Base-by-base conservation (phyloP, 805 yeast genomes). In the Diddensiella santjacobensis region DNA sequence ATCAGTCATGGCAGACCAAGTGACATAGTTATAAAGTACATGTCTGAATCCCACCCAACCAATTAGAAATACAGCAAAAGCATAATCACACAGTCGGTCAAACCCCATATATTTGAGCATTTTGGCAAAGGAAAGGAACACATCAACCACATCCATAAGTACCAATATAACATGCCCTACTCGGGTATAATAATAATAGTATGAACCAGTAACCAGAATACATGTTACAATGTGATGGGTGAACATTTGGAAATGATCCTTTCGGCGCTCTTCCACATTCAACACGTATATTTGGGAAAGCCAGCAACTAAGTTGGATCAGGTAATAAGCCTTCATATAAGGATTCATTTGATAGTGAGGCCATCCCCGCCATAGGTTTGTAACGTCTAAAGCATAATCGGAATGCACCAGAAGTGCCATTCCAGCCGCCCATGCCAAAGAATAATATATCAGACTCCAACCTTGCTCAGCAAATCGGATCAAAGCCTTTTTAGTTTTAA, bases 221-320 rank as follows among this genome's bases (percentile, higher is more conserved):
- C 81, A 74, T 0, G 97, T 89, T 48, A 90, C 81, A 48, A 90
- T 80, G 66, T 89, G 97, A 64, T 89, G 97, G 40, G 82, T 69
- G 60, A 88, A 79, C 97, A 89, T 89, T 67, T 89, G 96, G 57
- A 68, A 65, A 63, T 86, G 81, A 63, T 89, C 97, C 62, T 87
- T 87, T 53, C 97, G 78, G 53, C 74, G 78, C 51, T 78, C 81
- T 66, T 89, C 97, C 44, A 88, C 67, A 66, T 87, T 80, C 51
- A 90, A 71, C 24, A 84, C 86, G 56, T 85, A 73, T 20, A 87
- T 72, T 65, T 87, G 96, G 58, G 85, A 87, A 52, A 87, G 60
- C 95, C 95, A 90, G 56, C 78, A 78, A 11, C 84, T 82, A n/a
- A 84, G 72, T 57, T 84, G 83, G 35, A 80, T 66, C 36, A 89